Evolutionary conservation across 2,329 filamentous ascomycete genomes (phyloP).

Genomic region (Fusarium robinianum): DNA sequence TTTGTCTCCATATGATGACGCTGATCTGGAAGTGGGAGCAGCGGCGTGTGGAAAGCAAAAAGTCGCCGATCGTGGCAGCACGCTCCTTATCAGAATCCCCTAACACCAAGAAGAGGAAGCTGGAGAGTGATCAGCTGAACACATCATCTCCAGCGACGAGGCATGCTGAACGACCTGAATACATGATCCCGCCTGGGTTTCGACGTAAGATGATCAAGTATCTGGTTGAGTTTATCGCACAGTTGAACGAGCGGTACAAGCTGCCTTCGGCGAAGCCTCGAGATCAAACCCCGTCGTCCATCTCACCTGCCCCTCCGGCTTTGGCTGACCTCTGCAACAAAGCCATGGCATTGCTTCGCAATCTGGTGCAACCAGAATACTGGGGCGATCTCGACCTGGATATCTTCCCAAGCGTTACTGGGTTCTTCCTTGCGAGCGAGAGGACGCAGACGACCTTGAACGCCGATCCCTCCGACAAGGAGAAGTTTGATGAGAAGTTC

Average conservation of each 20-base stretch:
- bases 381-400: slow-evolving; percentile 94
- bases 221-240: slow-evolving; percentile 91
- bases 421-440: slow-evolving; percentile 81
- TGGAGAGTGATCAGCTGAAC: slow-evolving; percentile 65
- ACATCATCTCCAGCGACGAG: slow-evolving; percentile 59
- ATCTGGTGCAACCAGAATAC: slow-evolving; percentile 82
- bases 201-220: slow-evolving; percentile 90
- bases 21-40: slow-evolving; percentile 94
- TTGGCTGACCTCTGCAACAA: slow-evolving; percentile 83
- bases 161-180: slow-evolving; percentile 62
- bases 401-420: slow-evolving; percentile 86
- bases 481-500: slow-evolving; percentile 82
- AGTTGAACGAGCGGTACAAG: slow-evolving; percentile 82
- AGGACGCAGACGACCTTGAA: slow-evolving; percentile 67
- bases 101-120: slow-evolving; percentile 72
- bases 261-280: slow-evolving; percentile 72
- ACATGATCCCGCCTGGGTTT: slow-evolving; percentile 67
- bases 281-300: slow-evolving; percentile 52
- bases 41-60: slow-evolving; percentile 69
- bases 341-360: slow-evolving; percentile 78
- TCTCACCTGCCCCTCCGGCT: slow-evolving; percentile 53
- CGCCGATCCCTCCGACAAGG: slow-evolving; percentile 65
- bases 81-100: slow-evolving; percentile 68
- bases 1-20: slow-evolving; percentile 87
- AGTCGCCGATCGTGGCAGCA: slow-evolving; percentile 29